phyloP scores from a whole-genome alignment of 1,284 basidiomycete genomes.

The Trametes versicolor region DNA sequence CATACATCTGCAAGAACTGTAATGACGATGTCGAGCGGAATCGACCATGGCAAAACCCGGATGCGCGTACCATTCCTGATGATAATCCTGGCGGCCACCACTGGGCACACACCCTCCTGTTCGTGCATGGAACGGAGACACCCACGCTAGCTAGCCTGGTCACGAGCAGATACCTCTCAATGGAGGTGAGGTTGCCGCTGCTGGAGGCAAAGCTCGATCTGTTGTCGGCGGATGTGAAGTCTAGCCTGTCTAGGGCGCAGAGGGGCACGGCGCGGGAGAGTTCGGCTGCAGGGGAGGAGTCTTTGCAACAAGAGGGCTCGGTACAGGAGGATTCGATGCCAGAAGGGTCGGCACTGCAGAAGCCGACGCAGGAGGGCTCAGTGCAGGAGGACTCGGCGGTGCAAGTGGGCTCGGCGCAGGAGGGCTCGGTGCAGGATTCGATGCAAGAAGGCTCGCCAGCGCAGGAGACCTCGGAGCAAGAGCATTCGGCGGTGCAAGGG shows the following conservation, averaged over 20 bases:
- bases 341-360: too few relatives aligned
- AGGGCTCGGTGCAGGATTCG: too few relatives aligned
- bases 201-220: conserved; percentile 1
- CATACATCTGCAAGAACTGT: not conserved
- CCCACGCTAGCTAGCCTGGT: too few relatives aligned
- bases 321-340: not conserved
- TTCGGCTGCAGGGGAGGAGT: not conserved
- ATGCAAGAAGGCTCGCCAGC: too few relatives aligned
- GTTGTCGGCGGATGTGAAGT: not conserved
- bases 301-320: not conserved
- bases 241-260: not conserved
- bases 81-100: too few relatives aligned
- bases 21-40: not conserved
- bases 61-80: too few relatives aligned
- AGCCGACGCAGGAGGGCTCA: too few relatives aligned
- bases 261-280: not conserved
- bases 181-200: not conserved
- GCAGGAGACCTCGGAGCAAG: too few relatives aligned
- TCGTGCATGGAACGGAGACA: not conserved
- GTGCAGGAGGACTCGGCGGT: too few relatives aligned
- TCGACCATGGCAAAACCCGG: not conserved
- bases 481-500: too few relatives aligned
- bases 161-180: not conserved
- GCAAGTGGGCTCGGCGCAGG: too few relatives aligned
- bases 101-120: not conserved